phyloP scores from a whole-genome alignment of 345 rosid species.

The Acer saccharum region DNA sequence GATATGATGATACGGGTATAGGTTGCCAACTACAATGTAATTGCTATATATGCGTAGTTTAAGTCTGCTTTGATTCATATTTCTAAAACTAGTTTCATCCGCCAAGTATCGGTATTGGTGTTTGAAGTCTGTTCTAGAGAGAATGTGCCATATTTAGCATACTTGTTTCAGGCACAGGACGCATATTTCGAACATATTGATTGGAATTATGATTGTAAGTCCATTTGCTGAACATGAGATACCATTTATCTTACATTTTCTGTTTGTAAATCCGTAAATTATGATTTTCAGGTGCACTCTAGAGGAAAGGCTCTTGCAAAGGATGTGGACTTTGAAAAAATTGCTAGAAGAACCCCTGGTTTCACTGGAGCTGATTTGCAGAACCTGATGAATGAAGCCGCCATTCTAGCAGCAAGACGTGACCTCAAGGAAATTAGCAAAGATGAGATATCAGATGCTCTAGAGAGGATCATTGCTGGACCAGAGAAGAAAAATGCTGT shows the following conservation, averaged over 20 bases:
- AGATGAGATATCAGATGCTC: constrained; percentile 95
- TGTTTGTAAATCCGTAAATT: background rate
- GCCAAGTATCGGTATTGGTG: background rate
- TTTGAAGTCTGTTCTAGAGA: background rate
- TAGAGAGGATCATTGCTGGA: constrained; percentile 97
- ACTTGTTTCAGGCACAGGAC: background rate
- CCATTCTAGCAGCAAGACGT: constrained; percentile 96
- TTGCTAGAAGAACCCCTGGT: constrained; percentile 93
- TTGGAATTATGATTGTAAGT: background rate
- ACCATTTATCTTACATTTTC: background rate
- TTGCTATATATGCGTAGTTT: background rate
- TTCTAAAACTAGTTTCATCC: background rate
- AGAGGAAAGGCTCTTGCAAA: constrained; percentile 96
- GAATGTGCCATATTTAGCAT: background rate
- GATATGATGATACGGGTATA: background rate
- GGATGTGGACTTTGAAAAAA: constrained; percentile 95
- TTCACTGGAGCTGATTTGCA: constrained; percentile 97
- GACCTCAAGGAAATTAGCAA: constrained; percentile 98
- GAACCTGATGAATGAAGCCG: constrained; percentile 97
- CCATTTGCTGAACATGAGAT: background rate
- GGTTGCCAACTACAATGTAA: background rate
- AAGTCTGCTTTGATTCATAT: background rate
- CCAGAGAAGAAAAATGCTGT: constrained; percentile 99
- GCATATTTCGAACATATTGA: background rate
- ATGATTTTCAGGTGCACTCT: constrained; percentile 73